These are phyloP conservation scores for Vicia sativa DNA, from an alignment of 306 rosid genomes.

Conservation along the genomic window DNA sequence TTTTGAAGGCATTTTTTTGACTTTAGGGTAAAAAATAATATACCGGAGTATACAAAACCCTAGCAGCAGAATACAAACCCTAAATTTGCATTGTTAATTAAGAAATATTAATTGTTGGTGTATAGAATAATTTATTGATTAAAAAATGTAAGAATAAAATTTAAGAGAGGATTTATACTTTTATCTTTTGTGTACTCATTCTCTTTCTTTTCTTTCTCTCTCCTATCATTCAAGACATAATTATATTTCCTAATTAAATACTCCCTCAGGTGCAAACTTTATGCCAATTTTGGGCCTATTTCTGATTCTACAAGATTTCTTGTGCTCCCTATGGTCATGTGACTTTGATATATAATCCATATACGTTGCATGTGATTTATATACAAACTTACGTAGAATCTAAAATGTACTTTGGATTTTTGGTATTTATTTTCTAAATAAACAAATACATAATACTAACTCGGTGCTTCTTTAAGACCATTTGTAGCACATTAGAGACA, in stretches of 20 bases:
- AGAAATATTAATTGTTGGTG: neutral
- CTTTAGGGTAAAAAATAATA: neutral
- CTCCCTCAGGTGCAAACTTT: slow-evolving; percentile 50
- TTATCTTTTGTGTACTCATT: slow-evolving; percentile 31
- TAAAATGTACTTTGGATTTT: slow-evolving; percentile 18
- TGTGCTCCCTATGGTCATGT: slow-evolving; percentile 64
- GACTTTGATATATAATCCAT: slow-evolving; percentile 32
- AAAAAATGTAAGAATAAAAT: slow-evolving; percentile 31
- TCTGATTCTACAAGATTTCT: slow-evolving; percentile 59
- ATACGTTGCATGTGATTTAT: slow-evolving; percentile 52
- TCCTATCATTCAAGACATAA: slow-evolving; percentile 63
- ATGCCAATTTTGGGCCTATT: slow-evolving; percentile 55
- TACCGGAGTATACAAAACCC: slow-evolving; percentile 45
- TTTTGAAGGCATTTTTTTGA: neutral
- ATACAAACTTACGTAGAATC: slow-evolving; percentile 46
- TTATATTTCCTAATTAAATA: slow-evolving; percentile 59
- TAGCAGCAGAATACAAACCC: slow-evolving; percentile 54
- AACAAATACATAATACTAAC: slow-evolving; percentile 8
- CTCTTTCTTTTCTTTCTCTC: slow-evolving; percentile 42
- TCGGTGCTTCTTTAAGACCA: slow-evolving; percentile 23
- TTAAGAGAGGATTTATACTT: slow-evolving; percentile 33
- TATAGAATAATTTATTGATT: slow-evolving; percentile 17
- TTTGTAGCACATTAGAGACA: slow-evolving; percentile 15
- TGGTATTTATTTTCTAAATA: neutral
- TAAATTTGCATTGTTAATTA: slow-evolving; percentile 41